Conservation (phyloP, 768 basidiomycete genomes). For the Myochromella boudieri region DNA sequence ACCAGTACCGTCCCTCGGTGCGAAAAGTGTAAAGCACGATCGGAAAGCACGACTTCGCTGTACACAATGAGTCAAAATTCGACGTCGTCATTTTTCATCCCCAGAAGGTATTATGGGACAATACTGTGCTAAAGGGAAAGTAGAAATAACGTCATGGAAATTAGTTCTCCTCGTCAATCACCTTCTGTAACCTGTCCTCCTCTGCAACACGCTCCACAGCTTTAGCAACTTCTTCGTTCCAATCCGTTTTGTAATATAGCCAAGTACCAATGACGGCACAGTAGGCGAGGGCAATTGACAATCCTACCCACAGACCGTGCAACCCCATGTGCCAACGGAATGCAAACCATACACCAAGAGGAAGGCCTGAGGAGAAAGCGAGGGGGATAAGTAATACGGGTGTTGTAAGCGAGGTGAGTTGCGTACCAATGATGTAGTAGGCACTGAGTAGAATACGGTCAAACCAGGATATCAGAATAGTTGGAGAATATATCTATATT, state of each 20-base stretch:
- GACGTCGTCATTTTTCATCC: no score
- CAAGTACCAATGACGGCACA: neutral
- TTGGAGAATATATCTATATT: no score
- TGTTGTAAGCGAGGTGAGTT: neutral
- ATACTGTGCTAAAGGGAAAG: no score
- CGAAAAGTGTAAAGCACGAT: no score
- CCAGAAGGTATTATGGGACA: no score
- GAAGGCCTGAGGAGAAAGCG: neutral
- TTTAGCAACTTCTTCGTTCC: constrained; percentile 9
- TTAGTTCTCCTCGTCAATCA: neutral
- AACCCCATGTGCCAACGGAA: constrained; percentile 6
- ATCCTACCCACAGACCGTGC: constrained; percentile 8
- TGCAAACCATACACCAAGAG: constrained; percentile 5
- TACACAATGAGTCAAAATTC: no score
- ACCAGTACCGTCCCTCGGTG: no score
- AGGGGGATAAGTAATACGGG: neutral
- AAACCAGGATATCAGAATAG: no score
- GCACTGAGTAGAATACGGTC: neutral
- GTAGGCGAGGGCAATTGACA: constrained; percentile 3
- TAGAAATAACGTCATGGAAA: no score
- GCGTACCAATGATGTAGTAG: constrained; percentile 1
- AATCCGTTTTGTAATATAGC: constrained; percentile 6
- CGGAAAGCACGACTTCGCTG: no score
- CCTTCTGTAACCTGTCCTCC: neutral
- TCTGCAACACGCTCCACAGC: constrained; percentile 2